Evolutionary conservation across 2,329 filamentous ascomycete genomes (phyloP).

Genomic region (Didymella segeticola): DNA sequence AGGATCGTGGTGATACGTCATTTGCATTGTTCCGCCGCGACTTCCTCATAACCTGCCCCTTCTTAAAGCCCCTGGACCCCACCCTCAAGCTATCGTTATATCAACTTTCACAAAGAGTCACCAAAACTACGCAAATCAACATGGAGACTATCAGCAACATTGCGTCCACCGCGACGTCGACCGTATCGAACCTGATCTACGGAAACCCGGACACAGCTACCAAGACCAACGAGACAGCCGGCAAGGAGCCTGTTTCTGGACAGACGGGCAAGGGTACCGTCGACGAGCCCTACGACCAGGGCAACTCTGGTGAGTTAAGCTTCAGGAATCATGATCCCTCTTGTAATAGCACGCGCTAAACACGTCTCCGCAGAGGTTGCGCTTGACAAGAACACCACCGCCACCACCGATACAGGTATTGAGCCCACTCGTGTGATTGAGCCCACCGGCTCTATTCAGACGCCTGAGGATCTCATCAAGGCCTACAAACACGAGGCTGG

Average conservation of each 20-base stretch:
- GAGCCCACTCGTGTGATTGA: neutral
- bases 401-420: slow-evolving; percentile 8
- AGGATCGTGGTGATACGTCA: slow-evolving; percentile 32
- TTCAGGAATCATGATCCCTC: no score
- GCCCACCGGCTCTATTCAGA: slow-evolving; percentile 12
- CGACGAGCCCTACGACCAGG: slow-evolving; percentile 78
- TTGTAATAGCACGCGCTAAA: slow-evolving; percentile 11
- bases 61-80: slow-evolving; percentile 3
- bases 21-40: slow-evolving; percentile 18
- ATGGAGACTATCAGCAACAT: slow-evolving; percentile 52
- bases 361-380: slow-evolving; percentile 21
- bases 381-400: slow-evolving; percentile 18
- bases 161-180: slow-evolving; percentile 30
- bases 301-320: slow-evolving; percentile 66
- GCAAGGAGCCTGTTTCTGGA: slow-evolving; percentile 75
- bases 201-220: slow-evolving; percentile 41
- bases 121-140: neutral
- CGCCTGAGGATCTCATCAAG: slow-evolving; percentile 22
- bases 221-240: slow-evolving; percentile 49
- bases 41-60: slow-evolving; percentile 16
- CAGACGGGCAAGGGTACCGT: slow-evolving; percentile 69
- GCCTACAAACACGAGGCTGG: slow-evolving; percentile 19
- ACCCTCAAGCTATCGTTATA: neutral
- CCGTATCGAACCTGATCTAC: slow-evolving; percentile 48
- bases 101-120: neutral